Evolutionary conservation across 176 grass and related monocot genomes (phyloP), one percentile per base, ranked within the genome.

Genomic region (Phoenix dactylifera): DNA sequence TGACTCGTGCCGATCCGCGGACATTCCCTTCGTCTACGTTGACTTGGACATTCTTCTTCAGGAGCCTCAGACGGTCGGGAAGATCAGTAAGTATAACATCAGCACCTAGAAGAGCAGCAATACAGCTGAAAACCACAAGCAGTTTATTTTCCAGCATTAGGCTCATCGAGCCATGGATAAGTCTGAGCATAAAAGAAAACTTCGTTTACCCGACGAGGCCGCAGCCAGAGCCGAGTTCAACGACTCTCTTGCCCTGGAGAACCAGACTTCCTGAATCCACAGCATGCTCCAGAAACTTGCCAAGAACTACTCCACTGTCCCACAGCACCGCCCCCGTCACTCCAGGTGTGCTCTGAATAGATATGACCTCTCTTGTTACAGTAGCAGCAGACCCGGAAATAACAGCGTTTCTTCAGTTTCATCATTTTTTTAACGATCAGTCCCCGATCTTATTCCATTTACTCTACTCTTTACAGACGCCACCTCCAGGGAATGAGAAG

Each of bases 261-360:
- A 51, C 4, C 3, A 91, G 81, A 2, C 17, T 77, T 15, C 57
- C 58, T 0, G 55, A 30, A 59, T 97, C 87, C 7, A 75, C 81
- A 32, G 92, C 74, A 62, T 91, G 87, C 81, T 97, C 92, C 18
- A 97, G 54, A 84, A 97, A 83, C 81, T 88, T 97, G 60, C 85
- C 87, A 17, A 97, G 81, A 55, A 91, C 80, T 44, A 91, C 73
- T 32, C 75, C 84, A 68, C 87, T 91, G 72, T 97, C 92, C 92
- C 87, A 97, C n/a, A 97, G 80, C 14, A 97, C 84, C 5, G 87
- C 87, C 19, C 87, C 87, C 2, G 87, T 91, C 20, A 97, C 92
- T 4, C 87, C 92, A 0, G 84, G 84, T 0, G 77, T 72, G 16
- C 72, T 39, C 82, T 83, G 24, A 19, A 67, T 30, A 6, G 20